A percentile compares a stretch with the other conserved stretches of the same genome.
Conservation (phyloP, 1,139 yeast genomes). For the Saccharomyces pastorianus region DNA sequence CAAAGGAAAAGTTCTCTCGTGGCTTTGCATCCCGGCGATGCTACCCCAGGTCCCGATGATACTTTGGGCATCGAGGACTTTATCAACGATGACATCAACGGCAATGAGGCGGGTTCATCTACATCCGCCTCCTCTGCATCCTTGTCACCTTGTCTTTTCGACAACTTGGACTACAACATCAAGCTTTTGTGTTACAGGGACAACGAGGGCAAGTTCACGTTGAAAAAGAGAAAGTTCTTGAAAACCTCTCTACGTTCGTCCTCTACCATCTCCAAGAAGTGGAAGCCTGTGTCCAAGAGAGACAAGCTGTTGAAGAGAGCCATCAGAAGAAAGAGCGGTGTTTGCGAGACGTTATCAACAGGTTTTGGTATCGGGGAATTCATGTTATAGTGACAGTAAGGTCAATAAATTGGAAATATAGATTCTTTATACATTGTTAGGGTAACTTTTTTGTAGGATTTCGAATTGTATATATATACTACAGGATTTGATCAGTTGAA, state of each 20-base stretch:
- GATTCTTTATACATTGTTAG: conserved; percentile 3
- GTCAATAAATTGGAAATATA: neutral
- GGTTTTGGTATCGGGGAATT: conserved; percentile 29
- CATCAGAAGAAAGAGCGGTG: conserved; percentile 29
- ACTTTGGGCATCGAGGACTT: conserved; percentile 10
- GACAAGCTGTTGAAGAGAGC: conserved; percentile 13
- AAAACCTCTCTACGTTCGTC: neutral
- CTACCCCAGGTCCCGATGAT: conserved; percentile 4
- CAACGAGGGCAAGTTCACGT: conserved; percentile 26
- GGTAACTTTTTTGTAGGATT: conserved; percentile 4
- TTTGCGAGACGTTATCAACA: conserved; percentile 30
- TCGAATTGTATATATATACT: neutral
- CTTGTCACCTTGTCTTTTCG: neutral
- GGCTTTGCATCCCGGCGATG: conserved; percentile 2
- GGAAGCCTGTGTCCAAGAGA: conserved; percentile 12
- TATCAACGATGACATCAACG: conserved; percentile 7
- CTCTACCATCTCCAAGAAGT: conserved; percentile 9
- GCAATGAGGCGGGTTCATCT: neutral
- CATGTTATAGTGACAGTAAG: conserved; percentile 20
- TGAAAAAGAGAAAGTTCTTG: conserved; percentile 11
- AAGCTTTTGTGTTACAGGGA: conserved; percentile 23
- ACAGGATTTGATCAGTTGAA: too few relatives aligned
- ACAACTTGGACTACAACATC: neutral
- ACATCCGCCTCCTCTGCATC: neutral
- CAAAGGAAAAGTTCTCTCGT: conserved; percentile 1